phyloP scores from a whole-genome alignment of 2,329 filamentous ascomycete genomes.

The Pleurostoma richardsiae region DNA sequence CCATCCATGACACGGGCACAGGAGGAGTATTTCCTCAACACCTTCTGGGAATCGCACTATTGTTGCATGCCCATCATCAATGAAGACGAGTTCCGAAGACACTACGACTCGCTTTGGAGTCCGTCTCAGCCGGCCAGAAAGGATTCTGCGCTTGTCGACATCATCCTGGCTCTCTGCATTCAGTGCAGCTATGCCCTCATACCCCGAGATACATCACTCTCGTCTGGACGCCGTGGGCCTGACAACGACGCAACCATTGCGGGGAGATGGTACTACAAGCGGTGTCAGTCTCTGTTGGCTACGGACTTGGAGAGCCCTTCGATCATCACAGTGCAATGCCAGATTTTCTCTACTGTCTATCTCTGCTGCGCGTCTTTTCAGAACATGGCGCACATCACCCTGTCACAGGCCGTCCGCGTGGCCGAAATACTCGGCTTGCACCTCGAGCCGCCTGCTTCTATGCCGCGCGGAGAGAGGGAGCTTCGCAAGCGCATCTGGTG shows the following conservation, averaged over 20 bases:
- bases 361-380: constrained; percentile 30
- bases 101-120: constrained; percentile 26
- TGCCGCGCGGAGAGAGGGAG: constrained; percentile 11
- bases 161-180: constrained; percentile 38
- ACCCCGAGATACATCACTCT: not conserved
- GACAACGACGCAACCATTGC: constrained; percentile 23
- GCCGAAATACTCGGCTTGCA: constrained; percentile 34
- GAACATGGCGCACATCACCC: constrained; percentile 28
- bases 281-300: constrained; percentile 29
- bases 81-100: constrained; percentile 34
- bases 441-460: constrained; percentile 24
- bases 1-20: constrained; percentile 15
- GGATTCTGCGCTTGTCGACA: constrained; percentile 38
- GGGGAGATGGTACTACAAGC: constrained; percentile 30
- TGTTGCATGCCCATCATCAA: constrained; percentile 34
- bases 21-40: constrained; percentile 39
- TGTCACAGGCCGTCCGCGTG: constrained; percentile 25
- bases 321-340: constrained; percentile 31
- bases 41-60: constrained; percentile 44
- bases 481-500: constrained; percentile 6
- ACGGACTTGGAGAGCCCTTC: constrained; percentile 29
- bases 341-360: constrained; percentile 30
- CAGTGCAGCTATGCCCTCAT: constrained; percentile 26
- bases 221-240: not conserved
- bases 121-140: constrained; percentile 19